Evolutionary conservation across 2,329 filamentous ascomycete species (phyloP).

Genomic region (Zymoseptoria ardabiliae): DNA sequence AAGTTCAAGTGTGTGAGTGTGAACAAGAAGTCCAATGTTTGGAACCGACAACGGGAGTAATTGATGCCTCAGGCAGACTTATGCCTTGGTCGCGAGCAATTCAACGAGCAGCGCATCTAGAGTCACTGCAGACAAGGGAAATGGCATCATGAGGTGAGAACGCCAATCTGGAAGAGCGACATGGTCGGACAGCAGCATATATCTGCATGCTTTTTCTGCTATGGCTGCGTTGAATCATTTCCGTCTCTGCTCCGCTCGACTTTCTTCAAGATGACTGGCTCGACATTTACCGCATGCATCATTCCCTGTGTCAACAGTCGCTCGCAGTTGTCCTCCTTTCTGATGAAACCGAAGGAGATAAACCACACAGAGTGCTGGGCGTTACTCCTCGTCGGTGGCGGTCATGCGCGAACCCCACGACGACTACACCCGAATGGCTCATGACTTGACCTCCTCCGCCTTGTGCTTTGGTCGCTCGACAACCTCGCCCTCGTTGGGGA

Average conservation of each 20-base stretch:
- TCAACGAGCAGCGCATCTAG: no score
- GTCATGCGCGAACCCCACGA: no score
- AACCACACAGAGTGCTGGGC: no score
- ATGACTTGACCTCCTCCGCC: conserved; percentile 22
- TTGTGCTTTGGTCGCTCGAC: conserved; percentile 28
- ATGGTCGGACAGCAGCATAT: neutral
- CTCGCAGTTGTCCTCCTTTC: no score
- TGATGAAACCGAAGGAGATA: neutral
- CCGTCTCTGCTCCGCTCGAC: neutral
- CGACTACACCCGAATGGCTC: neutral
- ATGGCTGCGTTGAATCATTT: neutral
- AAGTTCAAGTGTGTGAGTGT: neutral
- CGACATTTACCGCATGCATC: neutral
- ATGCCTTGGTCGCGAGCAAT: neutral
- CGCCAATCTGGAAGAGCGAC: neutral
- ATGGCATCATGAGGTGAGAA: no score
- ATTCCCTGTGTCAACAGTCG: neutral
- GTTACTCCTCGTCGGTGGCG: no score
- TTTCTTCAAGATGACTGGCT: neutral
- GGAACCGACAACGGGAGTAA: neutral
- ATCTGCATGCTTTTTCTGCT: neutral
- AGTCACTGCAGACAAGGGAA: no score
- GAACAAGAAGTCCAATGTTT: neutral
- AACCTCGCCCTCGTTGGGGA: conserved; percentile 26
- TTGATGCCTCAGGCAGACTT: neutral